phyloP scores from a whole-genome alignment of 331 rosid species.

The Malus hybrid region DNA sequence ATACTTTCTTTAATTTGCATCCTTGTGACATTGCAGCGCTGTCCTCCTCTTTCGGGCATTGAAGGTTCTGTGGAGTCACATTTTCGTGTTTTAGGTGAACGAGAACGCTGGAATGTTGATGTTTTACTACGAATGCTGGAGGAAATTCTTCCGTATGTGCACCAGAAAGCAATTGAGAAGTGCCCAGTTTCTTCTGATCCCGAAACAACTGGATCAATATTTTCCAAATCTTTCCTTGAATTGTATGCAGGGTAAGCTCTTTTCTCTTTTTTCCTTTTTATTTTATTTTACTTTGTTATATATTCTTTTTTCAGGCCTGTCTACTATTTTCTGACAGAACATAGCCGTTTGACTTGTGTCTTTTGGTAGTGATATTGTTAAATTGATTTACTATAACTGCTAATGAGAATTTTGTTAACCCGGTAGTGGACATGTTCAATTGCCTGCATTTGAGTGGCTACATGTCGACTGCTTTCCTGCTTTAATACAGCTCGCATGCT shows the following conservation, averaged over 20 bases:
- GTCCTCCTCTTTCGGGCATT: constrained; percentile 95
- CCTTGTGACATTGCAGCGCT: constrained; percentile 45
- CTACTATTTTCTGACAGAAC: neutral
- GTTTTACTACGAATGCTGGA: constrained; percentile 65
- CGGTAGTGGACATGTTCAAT: constrained; percentile 65
- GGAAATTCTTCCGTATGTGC: constrained; percentile 60
- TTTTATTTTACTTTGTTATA: neutral
- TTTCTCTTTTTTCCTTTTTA: neutral
- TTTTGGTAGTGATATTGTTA: constrained; percentile 5
- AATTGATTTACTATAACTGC: constrained; percentile 14
- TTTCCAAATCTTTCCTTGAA: constrained; percentile 71
- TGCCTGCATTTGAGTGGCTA: constrained; percentile 93
- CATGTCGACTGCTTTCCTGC: constrained; percentile 84
- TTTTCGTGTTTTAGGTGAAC: constrained; percentile 86
- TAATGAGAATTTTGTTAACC: constrained; percentile 24
- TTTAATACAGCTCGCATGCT: constrained; percentile 73
- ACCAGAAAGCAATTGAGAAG: constrained; percentile 62
- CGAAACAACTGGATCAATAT: constrained; percentile 39
- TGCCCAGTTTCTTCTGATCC: constrained; percentile 62
- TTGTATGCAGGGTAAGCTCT: constrained; percentile 68
- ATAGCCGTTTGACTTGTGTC: neutral
- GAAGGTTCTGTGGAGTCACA: constrained; percentile 91
- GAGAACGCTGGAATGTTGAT: constrained; percentile 92
- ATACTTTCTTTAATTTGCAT: constrained; percentile 6
- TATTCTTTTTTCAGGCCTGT: neutral